A percentile compares a stretch with the other conserved stretches of the same genome.
Conservation (phyloP, 129 eudicot genomes). For the Lonicera japonica region DNA sequence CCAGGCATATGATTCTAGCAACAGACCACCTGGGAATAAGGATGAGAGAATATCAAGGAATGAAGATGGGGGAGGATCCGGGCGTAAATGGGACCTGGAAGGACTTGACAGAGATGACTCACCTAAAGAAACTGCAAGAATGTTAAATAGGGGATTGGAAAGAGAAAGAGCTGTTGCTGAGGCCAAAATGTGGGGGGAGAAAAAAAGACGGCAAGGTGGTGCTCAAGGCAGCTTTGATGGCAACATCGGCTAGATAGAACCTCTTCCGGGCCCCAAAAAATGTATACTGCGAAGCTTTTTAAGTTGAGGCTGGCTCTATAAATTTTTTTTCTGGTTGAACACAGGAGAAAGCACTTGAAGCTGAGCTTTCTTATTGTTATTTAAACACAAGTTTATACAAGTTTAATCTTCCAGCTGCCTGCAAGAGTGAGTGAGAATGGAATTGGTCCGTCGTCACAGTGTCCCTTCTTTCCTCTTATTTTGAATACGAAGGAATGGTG, state of each 20-base stretch:
- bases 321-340: background rate
- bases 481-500: no score
- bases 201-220: conserved; percentile 61
- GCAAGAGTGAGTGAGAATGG: conserved; percentile 4
- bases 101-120: conserved; percentile 83
- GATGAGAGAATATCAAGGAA: conserved; percentile 45
- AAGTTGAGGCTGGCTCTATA: background rate
- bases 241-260: conserved; percentile 14
- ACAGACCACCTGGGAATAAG: conserved; percentile 24
- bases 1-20: conserved; percentile 56
- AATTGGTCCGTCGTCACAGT: background rate
- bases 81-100: conserved; percentile 71
- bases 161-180: conserved; percentile 94
- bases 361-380: background rate
- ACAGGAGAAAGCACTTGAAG: conserved; percentile 1
- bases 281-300: background rate
- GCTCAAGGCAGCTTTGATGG: conserved; percentile 72
- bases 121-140: conserved; percentile 65
- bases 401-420: background rate
- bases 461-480: no score
- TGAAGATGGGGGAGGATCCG: conserved; percentile 57
- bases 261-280: background rate
- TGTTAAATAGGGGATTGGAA: conserved; percentile 60
- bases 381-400: background rate
- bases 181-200: conserved; percentile 97